These are phyloP conservation scores for Pisolithus marmoratus DNA, from an alignment of 768 basidiomycete species.

Conservation along the genomic window DNA sequence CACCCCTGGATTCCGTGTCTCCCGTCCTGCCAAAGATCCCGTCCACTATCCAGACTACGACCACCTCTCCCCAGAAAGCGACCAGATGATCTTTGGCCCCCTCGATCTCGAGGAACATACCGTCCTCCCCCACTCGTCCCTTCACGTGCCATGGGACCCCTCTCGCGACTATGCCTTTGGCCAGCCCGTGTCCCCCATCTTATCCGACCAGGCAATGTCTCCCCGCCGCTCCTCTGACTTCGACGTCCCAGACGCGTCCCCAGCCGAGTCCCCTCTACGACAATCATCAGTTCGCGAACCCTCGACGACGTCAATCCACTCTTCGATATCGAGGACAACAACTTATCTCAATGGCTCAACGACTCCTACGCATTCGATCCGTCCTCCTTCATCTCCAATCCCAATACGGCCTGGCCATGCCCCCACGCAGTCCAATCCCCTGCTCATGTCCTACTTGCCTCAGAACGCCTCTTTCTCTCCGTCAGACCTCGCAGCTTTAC, in stretches of 20 bases:
- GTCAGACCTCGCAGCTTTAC: constrained; percentile 52
- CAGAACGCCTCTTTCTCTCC: constrained; percentile 55
- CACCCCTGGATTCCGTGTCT: constrained; percentile 19
- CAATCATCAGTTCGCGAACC: constrained; percentile 23
- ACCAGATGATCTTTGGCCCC: constrained; percentile 32
- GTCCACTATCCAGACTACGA: constrained; percentile 39
- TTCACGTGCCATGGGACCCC: constrained; percentile 20
- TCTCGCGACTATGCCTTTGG: constrained; percentile 30
- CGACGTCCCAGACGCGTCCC: constrained; percentile 37
- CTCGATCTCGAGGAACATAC: constrained; percentile 28
- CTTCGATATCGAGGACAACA: constrained; percentile 37
- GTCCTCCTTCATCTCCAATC: constrained; percentile 53
- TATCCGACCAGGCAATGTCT: constrained; percentile 33
- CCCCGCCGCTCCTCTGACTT: constrained; percentile 37
- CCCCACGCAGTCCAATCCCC: constrained; percentile 37
- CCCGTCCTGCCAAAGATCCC: background rate
- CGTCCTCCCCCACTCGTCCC: constrained; percentile 17
- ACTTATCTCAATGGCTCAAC: constrained; percentile 56
- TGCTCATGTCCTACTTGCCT: constrained; percentile 49
- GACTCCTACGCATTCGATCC: constrained; percentile 34
- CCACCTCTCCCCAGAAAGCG: constrained; percentile 27
- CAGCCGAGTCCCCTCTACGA: constrained; percentile 32
- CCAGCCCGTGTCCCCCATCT: constrained; percentile 37
- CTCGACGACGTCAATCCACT: constrained; percentile 29
- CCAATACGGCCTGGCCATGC: constrained; percentile 48